phyloP scores from a whole-genome alignment of 306 rosid genomes.

The Sicyos baderoa region DNA sequence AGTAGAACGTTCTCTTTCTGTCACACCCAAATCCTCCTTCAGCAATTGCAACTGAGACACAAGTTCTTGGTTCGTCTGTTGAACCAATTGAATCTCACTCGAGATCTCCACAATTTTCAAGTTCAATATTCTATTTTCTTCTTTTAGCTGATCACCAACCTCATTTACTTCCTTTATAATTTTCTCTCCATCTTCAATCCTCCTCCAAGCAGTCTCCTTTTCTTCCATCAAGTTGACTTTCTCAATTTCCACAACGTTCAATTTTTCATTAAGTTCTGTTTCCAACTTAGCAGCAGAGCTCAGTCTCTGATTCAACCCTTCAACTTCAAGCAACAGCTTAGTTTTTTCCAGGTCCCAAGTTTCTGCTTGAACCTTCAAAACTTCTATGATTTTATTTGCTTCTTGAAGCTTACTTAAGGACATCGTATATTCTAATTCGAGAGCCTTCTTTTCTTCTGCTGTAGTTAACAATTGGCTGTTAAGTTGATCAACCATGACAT shows the following conservation, averaged over 20 bases:
- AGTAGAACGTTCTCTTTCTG: constrained; percentile 41
- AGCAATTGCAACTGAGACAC: constrained; percentile 35
- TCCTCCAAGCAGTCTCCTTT: constrained; percentile 37
- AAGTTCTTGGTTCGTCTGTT: constrained; percentile 39
- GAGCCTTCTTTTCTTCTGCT: constrained; percentile 41
- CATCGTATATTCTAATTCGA: constrained; percentile 42
- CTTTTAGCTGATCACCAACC: constrained; percentile 40
- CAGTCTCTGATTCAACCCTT: constrained; percentile 19
- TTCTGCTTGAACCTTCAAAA: not conserved
- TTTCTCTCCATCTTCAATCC: constrained; percentile 51
- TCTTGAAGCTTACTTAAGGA: constrained; percentile 20
- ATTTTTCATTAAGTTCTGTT: constrained; percentile 34
- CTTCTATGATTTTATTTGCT: constrained; percentile 22
- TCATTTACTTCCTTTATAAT: constrained; percentile 35
- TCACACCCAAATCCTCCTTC: constrained; percentile 42
- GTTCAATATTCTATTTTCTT: constrained; percentile 52
- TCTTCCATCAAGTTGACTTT: constrained; percentile 32
- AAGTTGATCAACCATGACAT: constrained; percentile 12
- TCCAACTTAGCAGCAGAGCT: constrained; percentile 7
- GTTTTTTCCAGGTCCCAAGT: constrained; percentile 12
- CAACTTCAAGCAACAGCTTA: constrained; percentile 13
- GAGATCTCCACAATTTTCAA: constrained; percentile 40
- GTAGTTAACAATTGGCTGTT: constrained; percentile 31
- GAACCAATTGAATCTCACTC: constrained; percentile 45
- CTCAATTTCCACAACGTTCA: constrained; percentile 33